Evolutionary conservation across 2,329 filamentous ascomycete species (phyloP).

Genomic region (Trichoderma aggressivum): DNA sequence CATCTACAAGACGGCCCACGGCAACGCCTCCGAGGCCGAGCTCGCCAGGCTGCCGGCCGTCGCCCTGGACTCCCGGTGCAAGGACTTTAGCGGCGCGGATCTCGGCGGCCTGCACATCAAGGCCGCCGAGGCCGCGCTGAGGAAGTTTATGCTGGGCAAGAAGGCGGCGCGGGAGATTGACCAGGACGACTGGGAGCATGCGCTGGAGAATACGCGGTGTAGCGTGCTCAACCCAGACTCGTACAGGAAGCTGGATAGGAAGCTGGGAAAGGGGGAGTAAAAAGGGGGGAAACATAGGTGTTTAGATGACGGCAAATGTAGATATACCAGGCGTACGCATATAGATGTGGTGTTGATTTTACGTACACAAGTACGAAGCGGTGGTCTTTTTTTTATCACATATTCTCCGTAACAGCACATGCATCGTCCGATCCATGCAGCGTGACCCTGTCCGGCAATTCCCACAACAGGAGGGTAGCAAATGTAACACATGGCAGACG

Average conservation of each 20-base stretch:
- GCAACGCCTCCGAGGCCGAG: slow-evolving; percentile 41
- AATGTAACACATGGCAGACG: not conserved
- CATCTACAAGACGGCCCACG: slow-evolving; percentile 48
- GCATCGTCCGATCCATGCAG: not conserved
- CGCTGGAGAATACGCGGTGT: slow-evolving; percentile 45
- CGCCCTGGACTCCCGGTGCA: slow-evolving; percentile 64
- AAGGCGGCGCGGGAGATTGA: slow-evolving; percentile 29
- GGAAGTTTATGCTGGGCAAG: slow-evolving; percentile 34
- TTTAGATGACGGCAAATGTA: not conserved
- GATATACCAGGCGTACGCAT: not conserved
- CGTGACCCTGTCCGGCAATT: not conserved
- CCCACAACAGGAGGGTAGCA: not conserved
- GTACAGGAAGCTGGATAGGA: slow-evolving; percentile 39
- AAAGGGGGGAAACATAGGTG: not conserved
- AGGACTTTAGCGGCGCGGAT: slow-evolving; percentile 72
- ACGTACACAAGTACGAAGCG: not conserved
- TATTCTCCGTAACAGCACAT: not conserved
- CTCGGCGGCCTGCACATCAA: slow-evolving; percentile 48
- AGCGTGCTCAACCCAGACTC: slow-evolving; percentile 48
- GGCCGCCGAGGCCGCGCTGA: slow-evolving; percentile 48
- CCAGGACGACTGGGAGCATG: slow-evolving; percentile 51
- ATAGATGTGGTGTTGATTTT: not conserved
- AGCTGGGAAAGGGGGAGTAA: slow-evolving; percentile 34
- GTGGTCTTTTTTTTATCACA: not conserved
- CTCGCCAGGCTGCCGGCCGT: slow-evolving; percentile 57